phyloP scores from a whole-genome alignment of 1,284 basidiomycete genomes.

The Leccinum subspadiceum region DNA sequence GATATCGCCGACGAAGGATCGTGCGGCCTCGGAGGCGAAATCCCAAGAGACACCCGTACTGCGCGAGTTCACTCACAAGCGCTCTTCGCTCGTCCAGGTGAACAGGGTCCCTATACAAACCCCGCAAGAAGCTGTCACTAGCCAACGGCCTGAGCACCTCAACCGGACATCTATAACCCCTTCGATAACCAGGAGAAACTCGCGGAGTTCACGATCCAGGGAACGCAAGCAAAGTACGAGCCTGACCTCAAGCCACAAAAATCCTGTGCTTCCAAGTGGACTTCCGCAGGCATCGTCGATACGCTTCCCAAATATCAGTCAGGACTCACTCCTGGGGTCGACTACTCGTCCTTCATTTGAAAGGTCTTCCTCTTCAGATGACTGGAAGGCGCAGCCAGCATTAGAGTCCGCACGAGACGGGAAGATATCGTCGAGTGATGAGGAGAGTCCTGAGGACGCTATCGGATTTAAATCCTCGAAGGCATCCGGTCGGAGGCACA shows the following conservation, averaged over 20 bases:
- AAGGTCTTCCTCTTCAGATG: constrained; percentile 20
- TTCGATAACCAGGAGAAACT: constrained; percentile 28
- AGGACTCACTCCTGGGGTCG: constrained; percentile 2
- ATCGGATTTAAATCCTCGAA: constrained; percentile 32
- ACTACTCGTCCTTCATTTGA: constrained; percentile 12
- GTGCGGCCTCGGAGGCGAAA: constrained; percentile 13
- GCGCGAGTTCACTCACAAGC: constrained; percentile 67
- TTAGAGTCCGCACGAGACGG: constrained; percentile 19
- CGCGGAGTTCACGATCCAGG: constrained; percentile 24
- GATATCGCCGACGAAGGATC: constrained; percentile 23
- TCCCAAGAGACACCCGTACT: constrained; percentile 44
- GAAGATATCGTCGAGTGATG: constrained; percentile 51
- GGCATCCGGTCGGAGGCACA: constrained; percentile 27
- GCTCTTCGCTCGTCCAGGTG: constrained; percentile 61
- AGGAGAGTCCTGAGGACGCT: constrained; percentile 59
- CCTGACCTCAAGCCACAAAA: constrained; percentile 11
- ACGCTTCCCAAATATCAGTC: constrained; percentile 14
- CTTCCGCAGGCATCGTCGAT: constrained; percentile 4
- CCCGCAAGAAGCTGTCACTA: constrained; percentile 48
- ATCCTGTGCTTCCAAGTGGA: constrained; percentile 17
- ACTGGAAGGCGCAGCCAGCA: constrained; percentile 12
- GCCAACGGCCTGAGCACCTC: constrained; percentile 34
- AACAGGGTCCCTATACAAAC: constrained; percentile 43
- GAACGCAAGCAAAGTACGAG: constrained; percentile 24
- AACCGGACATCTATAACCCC: constrained; percentile 23